Conservation (phyloP, 169 alveolate genomes). For the Plasmodium berghei region DNA sequence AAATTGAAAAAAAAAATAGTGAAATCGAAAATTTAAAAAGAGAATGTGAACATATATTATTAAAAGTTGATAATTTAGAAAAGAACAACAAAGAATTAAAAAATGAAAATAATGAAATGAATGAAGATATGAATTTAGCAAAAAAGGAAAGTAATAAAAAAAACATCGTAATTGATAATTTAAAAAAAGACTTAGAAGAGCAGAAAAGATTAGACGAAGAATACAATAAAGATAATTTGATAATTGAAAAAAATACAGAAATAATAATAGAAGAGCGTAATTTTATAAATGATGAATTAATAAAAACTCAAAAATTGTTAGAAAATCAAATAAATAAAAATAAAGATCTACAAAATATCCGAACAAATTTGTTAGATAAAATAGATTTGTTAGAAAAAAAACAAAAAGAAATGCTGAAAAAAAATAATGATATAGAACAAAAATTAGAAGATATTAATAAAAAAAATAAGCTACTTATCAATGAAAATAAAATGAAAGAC, state of each 20-base stretch:
- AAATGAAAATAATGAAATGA: constrained; percentile 60
- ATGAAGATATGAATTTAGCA: constrained; percentile 18
- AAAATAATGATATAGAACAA: constrained; percentile 43
- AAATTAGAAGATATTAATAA: constrained; percentile 43
- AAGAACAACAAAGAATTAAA: constrained; percentile 63
- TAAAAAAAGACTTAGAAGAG: constrained; percentile 57
- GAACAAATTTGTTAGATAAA: constrained; percentile 37
- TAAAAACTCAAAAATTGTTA: constrained; percentile 61
- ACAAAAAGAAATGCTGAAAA: constrained; percentile 55
- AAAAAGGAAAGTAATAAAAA: constrained; percentile 68
- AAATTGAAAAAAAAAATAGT: constrained; percentile 55
- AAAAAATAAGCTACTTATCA: constrained; percentile 45
- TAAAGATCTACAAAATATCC: constrained; percentile 45
- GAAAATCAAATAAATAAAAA: constrained; percentile 65
- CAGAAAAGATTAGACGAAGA: constrained; percentile 47
- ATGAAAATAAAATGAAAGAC: constrained; percentile 46
- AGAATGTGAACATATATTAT: constrained; percentile 62
- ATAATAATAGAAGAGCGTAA: constrained; percentile 55
- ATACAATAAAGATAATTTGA: constrained; percentile 56
- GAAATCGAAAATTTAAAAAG: constrained; percentile 68
- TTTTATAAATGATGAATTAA: constrained; percentile 56
- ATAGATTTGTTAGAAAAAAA: constrained; percentile 62
- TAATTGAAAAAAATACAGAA: constrained; percentile 62
- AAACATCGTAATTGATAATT: constrained; percentile 42
- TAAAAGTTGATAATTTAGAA: constrained; percentile 65